Evolutionary conservation across 1,284 basidiomycete species (phyloP).

Genomic region (Paramarasmius palmivorus): DNA sequence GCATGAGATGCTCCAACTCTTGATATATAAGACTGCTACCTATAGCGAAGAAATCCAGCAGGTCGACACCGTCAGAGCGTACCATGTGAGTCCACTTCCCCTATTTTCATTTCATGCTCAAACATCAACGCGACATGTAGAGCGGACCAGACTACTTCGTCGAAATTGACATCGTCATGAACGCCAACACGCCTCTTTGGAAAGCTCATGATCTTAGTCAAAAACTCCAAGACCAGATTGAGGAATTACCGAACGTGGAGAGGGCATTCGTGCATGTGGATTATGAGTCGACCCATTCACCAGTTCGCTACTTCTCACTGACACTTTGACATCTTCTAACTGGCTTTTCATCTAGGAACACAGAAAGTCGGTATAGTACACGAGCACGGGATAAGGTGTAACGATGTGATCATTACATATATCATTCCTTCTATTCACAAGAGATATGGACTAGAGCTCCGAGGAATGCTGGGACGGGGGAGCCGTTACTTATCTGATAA

Average conservation of each 20-base stretch:
- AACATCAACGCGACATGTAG: slow-evolving; percentile 26
- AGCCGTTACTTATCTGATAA: no score
- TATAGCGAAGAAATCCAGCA: slow-evolving; percentile 86
- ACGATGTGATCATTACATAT: no score
- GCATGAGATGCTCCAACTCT: slow-evolving; percentile 85
- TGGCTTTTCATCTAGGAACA: no score
- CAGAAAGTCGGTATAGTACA: no score
- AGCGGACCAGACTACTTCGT: slow-evolving; percentile 83
- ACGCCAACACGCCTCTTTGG: slow-evolving; percentile 86
- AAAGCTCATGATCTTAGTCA: slow-evolving; percentile 93
- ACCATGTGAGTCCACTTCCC: slow-evolving; percentile 60
- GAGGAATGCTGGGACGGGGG: no score
- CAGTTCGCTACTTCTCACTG: no score
- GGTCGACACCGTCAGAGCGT: slow-evolving; percentile 88
- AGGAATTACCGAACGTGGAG: slow-evolving; percentile 89
- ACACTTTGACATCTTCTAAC: no score
- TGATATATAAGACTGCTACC: slow-evolving; percentile 92
- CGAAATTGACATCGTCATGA: slow-evolving; percentile 94
- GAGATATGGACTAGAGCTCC: no score
- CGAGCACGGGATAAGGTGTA: no score
- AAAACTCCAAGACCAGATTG: slow-evolving; percentile 91
- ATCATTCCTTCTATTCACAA: no score
- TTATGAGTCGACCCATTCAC: slow-evolving; percentile 85
- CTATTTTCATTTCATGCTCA: slow-evolving; percentile 10
- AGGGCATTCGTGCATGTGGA: slow-evolving; percentile 94